Conservation (phyloP, 2,329 filamentous ascomycete species). For the Aspergillus sp. region DNA sequence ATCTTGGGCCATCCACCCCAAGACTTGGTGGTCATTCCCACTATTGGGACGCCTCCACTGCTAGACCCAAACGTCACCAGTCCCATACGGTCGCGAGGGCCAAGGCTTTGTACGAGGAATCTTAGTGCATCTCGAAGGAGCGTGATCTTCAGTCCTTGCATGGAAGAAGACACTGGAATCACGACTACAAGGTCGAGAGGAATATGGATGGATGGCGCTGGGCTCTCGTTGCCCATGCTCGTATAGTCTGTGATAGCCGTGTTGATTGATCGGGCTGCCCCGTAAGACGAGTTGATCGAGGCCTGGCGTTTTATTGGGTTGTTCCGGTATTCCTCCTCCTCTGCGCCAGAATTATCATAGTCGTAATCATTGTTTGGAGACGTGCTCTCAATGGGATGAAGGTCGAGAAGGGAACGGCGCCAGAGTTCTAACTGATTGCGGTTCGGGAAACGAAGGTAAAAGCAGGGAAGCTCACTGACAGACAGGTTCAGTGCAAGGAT, state of each 20-base stretch:
- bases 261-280: constrained; percentile 76
- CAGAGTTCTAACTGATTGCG: constrained; percentile 79
- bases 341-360: constrained; percentile 74
- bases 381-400: constrained; percentile 68
- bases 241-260: constrained; percentile 94
- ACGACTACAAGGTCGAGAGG: constrained; percentile 95
- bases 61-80: constrained; percentile 96
- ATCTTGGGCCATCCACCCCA: constrained; percentile 92
- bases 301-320: constrained; percentile 69
- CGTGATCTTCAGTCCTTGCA: constrained; percentile 99
- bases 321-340: constrained; percentile 80
- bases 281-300: constrained; percentile 80
- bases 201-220: constrained; percentile 73
- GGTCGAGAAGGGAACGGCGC: constrained; percentile 82
- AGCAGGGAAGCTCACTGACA: constrained; percentile 87
- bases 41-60: constrained; percentile 86
- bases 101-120: constrained; percentile 86
- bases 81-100: constrained; percentile 94
- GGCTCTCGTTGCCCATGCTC: constrained; percentile 58
- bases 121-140: constrained; percentile 86
- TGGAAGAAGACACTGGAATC: constrained; percentile 94
- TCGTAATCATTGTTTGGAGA: constrained; percentile 76
- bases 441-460: constrained; percentile 87
- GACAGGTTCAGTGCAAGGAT: constrained; percentile 87
- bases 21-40: constrained; percentile 96